Evolutionary conservation across 2,329 filamentous ascomycete species (phyloP), one percentile per base, ranked within the genome.

Genomic region (Verticillium tricorpus): DNA sequence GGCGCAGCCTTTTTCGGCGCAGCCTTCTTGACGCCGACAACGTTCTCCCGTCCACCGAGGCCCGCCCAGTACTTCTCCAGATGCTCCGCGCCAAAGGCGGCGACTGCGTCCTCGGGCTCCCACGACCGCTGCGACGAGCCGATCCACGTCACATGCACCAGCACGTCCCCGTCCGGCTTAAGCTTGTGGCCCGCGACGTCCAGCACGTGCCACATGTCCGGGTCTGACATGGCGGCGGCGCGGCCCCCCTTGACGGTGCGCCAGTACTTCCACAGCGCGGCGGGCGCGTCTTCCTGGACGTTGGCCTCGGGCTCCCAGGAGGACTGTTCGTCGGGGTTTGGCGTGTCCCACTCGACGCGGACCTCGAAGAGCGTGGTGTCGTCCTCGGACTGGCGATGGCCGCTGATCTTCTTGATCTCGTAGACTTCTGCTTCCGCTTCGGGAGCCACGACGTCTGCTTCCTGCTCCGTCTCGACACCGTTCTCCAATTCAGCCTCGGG

Each of bases 281-380:
- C 72, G 31, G 68, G 70, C 1, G 72, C 73, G 54, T 71, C 71
- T 57, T 69, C 60, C 50, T 76, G 74, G 54, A 76, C 72, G 60
- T 72, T 72, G 15, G 69, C 67, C 56, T 76, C 74, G 6, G 64
- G 57, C 31, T 75, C 74, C 72, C 72, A 76, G 3, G 71, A 73
- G 5, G 67, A 68, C 8, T 73, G 67, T 19, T 68, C 59, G 45
- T 66, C 62, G 5, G 59, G 59, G 14, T 67, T 69, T 15, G 25
- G 2, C 2, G 35, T 65, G 71, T 63, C 60, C 64, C 73, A 76
- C 28, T 71, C 67, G 31, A 76, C 68, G 5, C 71, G 65, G 11
- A 76, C 58, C 57, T 75, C 70, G 52, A 76, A 68, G 8, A 66
- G 63, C 2, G 63, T 65, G 31, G 61, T 37, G 45, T 66, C 64